Evolutionary conservation across 495 filamentous ascomycete genomes (phyloP).

Genomic region (Penicillium silybi): DNA sequence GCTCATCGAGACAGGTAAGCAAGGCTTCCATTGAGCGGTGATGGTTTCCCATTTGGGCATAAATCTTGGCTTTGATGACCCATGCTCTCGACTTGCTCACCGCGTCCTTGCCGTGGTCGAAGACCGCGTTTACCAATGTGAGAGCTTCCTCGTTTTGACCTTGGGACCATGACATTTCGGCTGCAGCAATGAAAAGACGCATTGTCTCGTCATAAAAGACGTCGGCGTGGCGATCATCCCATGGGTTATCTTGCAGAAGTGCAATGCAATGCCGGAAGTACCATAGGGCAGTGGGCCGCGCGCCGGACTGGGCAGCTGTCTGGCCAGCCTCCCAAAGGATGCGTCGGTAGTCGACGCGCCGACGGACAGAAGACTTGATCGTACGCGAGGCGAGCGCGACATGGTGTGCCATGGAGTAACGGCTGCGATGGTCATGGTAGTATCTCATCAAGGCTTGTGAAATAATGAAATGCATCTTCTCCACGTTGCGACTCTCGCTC

Average conservation of each 20-base stretch:
- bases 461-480: slow-evolving; percentile 85
- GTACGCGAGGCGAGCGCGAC: slow-evolving; percentile 68
- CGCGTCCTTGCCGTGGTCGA: slow-evolving; percentile 59
- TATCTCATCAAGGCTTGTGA: slow-evolving; percentile 74
- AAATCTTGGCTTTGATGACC: slow-evolving; percentile 73
- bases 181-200: slow-evolving; percentile 65
- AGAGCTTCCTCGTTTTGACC: slow-evolving; percentile 61
- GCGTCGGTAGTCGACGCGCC: slow-evolving; percentile 63
- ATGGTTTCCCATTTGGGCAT: slow-evolving; percentile 67
- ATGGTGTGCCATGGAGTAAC: slow-evolving; percentile 71
- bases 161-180: slow-evolving; percentile 79
- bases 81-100: slow-evolving; percentile 75
- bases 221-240: slow-evolving; percentile 66
- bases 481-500: slow-evolving; percentile 59
- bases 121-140: slow-evolving; percentile 58
- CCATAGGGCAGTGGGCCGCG: slow-evolving; percentile 69
- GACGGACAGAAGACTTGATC: slow-evolving; percentile 58
- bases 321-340: slow-evolving; percentile 73
- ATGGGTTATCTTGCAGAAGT: slow-evolving; percentile 75
- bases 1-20: slow-evolving; percentile 60
- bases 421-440: slow-evolving; percentile 52
- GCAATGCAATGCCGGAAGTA: slow-evolving; percentile 71
- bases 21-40: slow-evolving; percentile 63
- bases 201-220: slow-evolving; percentile 83
- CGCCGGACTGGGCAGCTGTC: slow-evolving; percentile 72